Evolutionary conservation across 176 grass and related monocot species (phyloP).

Genomic region (Dendrocalamus sinicus): DNA sequence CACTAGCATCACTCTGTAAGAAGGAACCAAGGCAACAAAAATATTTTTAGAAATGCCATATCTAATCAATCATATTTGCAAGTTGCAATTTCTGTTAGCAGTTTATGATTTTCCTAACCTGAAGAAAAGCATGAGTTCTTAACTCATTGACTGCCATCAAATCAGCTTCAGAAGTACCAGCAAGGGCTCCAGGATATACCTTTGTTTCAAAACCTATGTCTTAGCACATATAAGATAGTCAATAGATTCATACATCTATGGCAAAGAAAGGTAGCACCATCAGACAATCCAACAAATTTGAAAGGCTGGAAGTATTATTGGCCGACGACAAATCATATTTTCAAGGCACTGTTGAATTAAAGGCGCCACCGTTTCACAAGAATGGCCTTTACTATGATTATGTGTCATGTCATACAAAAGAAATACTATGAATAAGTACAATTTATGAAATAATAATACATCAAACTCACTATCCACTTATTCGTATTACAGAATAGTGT

Average conservation of each 20-base stretch:
- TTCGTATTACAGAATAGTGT: not conserved
- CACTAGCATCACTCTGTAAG: constrained; percentile 57
- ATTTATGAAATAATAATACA: constrained; percentile 5
- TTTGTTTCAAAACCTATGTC: constrained; percentile 62
- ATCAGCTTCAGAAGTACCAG: constrained; percentile 83
- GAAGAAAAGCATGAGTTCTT: constrained; percentile 75
- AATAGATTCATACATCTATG: constrained; percentile 47
- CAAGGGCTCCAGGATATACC: constrained; percentile 82
- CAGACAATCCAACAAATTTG: constrained; percentile 27
- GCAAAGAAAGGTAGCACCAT: constrained; percentile 21
- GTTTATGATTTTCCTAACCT: constrained; percentile 58
- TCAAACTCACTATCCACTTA: not conserved
- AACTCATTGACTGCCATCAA: constrained; percentile 95
- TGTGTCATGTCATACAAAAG: constrained; percentile 21
- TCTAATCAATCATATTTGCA: constrained; percentile 10
- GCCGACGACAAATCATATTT: constrained; percentile 29
- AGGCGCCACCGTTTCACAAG: not conserved
- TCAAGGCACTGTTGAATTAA: constrained; percentile 7
- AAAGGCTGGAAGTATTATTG: constrained; percentile 24
- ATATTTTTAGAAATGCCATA: constrained; percentile 18
- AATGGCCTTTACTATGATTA: not conserved
- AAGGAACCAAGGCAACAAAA: constrained; percentile 21
- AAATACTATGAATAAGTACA: constrained; percentile 32
- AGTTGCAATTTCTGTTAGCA: not conserved
- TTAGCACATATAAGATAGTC: constrained; percentile 56